Evolutionary conservation across 495 filamentous ascomycete genomes (phyloP).

Genomic region (Aspergillus mulundensis): DNA sequence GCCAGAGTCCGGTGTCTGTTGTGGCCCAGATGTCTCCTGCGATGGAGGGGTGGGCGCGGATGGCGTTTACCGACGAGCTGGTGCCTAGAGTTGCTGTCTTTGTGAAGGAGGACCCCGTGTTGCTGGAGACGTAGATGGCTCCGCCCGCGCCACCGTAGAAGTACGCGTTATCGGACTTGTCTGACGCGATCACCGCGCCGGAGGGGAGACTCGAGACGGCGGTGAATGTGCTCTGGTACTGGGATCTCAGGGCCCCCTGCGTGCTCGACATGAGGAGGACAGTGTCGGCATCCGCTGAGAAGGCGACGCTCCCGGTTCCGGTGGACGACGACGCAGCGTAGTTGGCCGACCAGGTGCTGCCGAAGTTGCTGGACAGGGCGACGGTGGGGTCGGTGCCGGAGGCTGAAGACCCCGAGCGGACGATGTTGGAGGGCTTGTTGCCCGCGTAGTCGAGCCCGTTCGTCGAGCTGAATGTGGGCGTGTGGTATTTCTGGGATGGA

Average conservation of each 20-base stretch:
- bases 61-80: slow-evolving; percentile 10
- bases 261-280: slow-evolving; percentile 12
- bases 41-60: slow-evolving; percentile 13
- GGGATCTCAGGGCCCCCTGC: slow-evolving; percentile 1
- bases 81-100: slow-evolving; percentile 7
- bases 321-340: slow-evolving; percentile 13
- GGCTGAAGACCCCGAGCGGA: slow-evolving; percentile 4
- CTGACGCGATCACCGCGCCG: slow-evolving; percentile 13
- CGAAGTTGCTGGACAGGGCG: slow-evolving; percentile 13
- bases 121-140: slow-evolving; percentile 11
- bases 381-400: slow-evolving; percentile 9
- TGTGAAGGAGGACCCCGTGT: slow-evolving; percentile 7
- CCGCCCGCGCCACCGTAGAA: slow-evolving; percentile 13
- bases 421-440: slow-evolving; percentile 14
- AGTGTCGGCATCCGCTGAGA: slow-evolving; percentile 13
- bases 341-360: slow-evolving; percentile 13
- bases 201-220: slow-evolving; percentile 13
- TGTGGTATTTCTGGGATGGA: slow-evolving; percentile 9
- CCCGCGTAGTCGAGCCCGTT: slow-evolving; percentile 16
- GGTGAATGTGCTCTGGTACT: slow-evolving; percentile 1
- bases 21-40: slow-evolving; percentile 15
- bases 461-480: slow-evolving; percentile 11
- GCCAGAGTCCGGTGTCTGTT: slow-evolving; percentile 14
- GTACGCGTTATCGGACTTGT: slow-evolving; percentile 13
- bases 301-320: slow-evolving; percentile 3